Base-by-base conservation (phyloP, 495 filamentous ascomycete species). In the Filosporella fistucella region DNA sequence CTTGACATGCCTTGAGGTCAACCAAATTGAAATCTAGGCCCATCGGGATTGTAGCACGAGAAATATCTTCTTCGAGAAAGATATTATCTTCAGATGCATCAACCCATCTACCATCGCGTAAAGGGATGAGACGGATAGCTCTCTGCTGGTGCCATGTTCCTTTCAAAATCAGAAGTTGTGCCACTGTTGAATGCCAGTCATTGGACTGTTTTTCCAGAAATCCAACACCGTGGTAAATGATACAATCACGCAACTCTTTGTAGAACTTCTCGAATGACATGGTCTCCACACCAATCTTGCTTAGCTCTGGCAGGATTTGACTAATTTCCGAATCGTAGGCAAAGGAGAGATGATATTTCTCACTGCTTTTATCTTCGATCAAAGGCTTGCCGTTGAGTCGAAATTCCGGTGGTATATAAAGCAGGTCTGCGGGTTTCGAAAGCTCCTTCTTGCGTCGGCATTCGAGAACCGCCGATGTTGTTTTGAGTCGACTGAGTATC, bases 1-100 rank as follows among this genome's bases (percentile, higher is more conserved):
- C 43, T 33, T 36, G 43, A 17, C 26, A 46, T 23, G 43, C 43
- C 33, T 46, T 23, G 21, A 17, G 20, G 37, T 46, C 43, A 36
- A 46, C 43, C 33, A 46, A 46, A 21, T 28, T 30, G 24, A 46
- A 36, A 35, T 46, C 33, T 13, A 46, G 20, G 5, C 43, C 43
- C 13, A 2, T 20, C 3, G 43, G 43, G 14, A 46, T 23, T 33
- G 18, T 22, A 23, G 43, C 29, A 25, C 18, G 21, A 22, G 11
- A 4, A 24, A 21, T 46, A 30, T 46, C 43, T 28, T 28, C 43
- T 46, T 46, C 43, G 37, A 46, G 29, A 21, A 46, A 46, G 20
- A 46, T 7, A 46, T 46, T n/a, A n/a, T 63, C n/a, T n/a, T n/a
- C n/a, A n/a, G 33, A 24, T 16, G 33, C 45, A 4, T 4, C 39